A percentile compares a stretch with the other conserved stretches of the same genome.
phyloP scores from a whole-genome alignment of 305 asterid genomes.

The Fraxinus dipetala region DNA sequence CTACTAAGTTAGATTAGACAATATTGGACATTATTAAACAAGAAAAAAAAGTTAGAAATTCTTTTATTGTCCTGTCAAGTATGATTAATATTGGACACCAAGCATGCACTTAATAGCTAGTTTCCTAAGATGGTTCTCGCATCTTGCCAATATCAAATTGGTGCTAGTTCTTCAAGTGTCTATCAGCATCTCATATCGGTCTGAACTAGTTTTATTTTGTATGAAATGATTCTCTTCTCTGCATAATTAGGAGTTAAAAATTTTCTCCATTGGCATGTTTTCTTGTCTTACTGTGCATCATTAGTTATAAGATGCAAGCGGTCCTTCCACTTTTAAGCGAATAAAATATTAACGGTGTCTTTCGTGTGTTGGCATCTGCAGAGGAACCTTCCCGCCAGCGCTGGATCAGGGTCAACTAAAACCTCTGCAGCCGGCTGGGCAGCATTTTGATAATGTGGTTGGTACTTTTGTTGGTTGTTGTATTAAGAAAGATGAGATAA shows the following conservation, averaged over 20 bases:
- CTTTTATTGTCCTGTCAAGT: not conserved
- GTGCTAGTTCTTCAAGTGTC: not conserved
- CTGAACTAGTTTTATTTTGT: not conserved
- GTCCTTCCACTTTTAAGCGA: not conserved
- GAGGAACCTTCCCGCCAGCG: slow-evolving; percentile 71
- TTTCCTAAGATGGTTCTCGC: not conserved
- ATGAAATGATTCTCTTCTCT: not conserved
- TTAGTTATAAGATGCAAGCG: not conserved
- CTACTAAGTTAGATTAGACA: not conserved
- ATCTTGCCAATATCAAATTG: not conserved
- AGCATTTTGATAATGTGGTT: slow-evolving; percentile 53
- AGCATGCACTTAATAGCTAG: not conserved
- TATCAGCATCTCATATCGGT: not conserved
- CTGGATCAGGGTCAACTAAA: slow-evolving; percentile 60
- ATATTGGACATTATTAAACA: not conserved
- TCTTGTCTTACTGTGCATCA: not conserved
- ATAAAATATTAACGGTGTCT: slow-evolving; percentile 4
- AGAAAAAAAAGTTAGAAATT: not conserved
- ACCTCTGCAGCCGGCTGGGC: slow-evolving; percentile 95
- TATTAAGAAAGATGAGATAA: slow-evolving; percentile 16
- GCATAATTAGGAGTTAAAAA: not conserved
- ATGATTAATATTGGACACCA: not conserved
- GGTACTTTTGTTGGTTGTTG: slow-evolving; percentile 27
- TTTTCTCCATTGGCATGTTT: not conserved
- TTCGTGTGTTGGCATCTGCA: slow-evolving; percentile 39